Base-by-base conservation (phyloP, 495 filamentous ascomycete genomes). In the Usnea hakonensis region DNA sequence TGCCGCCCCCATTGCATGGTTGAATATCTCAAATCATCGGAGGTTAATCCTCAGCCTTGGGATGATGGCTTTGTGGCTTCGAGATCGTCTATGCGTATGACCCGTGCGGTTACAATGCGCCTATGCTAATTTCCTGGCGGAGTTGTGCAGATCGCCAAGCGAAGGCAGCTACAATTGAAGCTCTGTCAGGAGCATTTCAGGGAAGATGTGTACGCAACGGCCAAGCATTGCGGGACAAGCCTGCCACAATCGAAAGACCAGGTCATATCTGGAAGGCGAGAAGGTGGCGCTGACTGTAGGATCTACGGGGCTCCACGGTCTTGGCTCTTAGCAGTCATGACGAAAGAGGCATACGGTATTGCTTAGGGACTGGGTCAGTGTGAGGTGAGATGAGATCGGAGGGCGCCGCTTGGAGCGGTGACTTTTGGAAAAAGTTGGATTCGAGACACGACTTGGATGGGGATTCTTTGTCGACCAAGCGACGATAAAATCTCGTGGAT, bases 241-340 rank as follows among this genome's bases (percentile, higher is more conserved):
- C 16, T 67, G 67, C 54, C 56, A 64, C 57, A 64, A 67, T 40
- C 56, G 65, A 33, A 61, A 64, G 32, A 61, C 65, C 23, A 16
- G 53, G 26, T 52, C 54, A 23, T 43, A 64, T 41, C 54, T 55
- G 5, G 61, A 64, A 60, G 58, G 40, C 3, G 38, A 64, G 48
- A 50, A 64, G 28, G 61, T 62, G 8, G 61, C 65, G 17, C 67
- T 53, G 5, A 61, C 59, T 17, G 61, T 65, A 5, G 57, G 61
- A 57, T 52, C 60, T 19, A 57, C 46, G 5, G 60, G 48, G 8
- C 41, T 67, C n/a, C 3, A 55, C 48, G 65, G 43, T 48, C 33
- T 8, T 66, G 64, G 52, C 35, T 67, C 57, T 65, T 21, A 69
- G 57, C 3, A 38, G 57, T 21, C 57, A 67, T 52, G 61, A 67